Evolutionary conservation across 192 early-diverging fungal species (phyloP), one percentile per base, ranked within the genome.

Genomic region (Powellomyces hirtus): DNA sequence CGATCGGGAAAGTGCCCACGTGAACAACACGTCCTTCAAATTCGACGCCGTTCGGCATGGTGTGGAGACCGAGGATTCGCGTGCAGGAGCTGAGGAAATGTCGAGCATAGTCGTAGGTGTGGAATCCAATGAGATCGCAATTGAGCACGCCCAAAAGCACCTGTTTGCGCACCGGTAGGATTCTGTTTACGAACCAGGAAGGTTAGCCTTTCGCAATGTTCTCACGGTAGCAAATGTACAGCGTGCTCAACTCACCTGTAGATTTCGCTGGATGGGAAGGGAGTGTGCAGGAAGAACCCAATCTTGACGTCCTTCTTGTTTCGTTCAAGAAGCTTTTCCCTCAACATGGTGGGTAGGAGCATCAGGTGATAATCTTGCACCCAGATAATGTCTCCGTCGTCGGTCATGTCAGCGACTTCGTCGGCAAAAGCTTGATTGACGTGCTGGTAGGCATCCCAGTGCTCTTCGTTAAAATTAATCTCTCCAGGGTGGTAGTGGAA

Each of bases 401-500:
- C 74, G 8, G 94, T 84, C 60, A 91, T 83, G n/a, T 89, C 81
- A 11, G 84, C 81, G 59, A 99, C 88, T 1, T 92, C 84, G 50
- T 94, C 89, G n/a, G 96, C 95, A 83, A 99, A 98, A n/a, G 89
- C 82, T 34, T 62, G 61, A 82, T 99, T 99, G 60, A 93, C 96
- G 30, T 83, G 75, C 76, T 93, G 88, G 76, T 99, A 99, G 11
- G 90, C 94, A 16, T 94, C 91, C 94, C 95, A 99, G 74, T 92
- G 88, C 8, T 86, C 86, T 72, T 94, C 91, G 75, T 95, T 90
- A 70, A 99, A 99, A 5, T 89, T 86, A 70, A 99, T 96, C 80
- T 99, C 98, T 50, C 95, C 94, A 10, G 95, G 95, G 70, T 98
- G 95, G 78, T 99, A 99, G 78, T 99, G 98, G 83, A 99, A 99